phyloP scores from a whole-genome alignment of 2,329 filamentous ascomycete genomes.

The Macroventuria anomochaeta region DNA sequence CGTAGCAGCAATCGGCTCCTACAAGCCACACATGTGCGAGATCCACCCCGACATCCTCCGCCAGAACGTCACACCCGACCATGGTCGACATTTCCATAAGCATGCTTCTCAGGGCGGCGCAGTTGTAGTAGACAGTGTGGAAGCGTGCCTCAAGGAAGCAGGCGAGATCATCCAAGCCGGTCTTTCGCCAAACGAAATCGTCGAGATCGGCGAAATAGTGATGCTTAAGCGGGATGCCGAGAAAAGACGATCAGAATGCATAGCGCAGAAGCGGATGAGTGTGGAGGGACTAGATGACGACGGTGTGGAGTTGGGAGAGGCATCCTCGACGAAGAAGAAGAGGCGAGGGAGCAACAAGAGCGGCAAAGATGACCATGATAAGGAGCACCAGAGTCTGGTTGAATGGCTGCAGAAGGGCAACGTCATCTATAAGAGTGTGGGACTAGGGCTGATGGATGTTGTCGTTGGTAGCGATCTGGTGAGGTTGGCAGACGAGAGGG shows the following conservation, averaged over 20 bases:
- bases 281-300: constrained; percentile 65
- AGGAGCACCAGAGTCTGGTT: constrained; percentile 52
- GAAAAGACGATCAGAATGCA: constrained; percentile 37
- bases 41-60: constrained; percentile 77
- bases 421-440: constrained; percentile 74
- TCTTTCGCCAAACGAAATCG: constrained; percentile 74
- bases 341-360: constrained; percentile 29
- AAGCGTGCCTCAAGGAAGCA: constrained; percentile 80
- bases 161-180: constrained; percentile 85
- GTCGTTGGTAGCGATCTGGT: constrained; percentile 67
- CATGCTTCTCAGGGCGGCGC: constrained; percentile 65
- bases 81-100: constrained; percentile 70
- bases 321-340: constrained; percentile 77
- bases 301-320: constrained; percentile 70
- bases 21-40: constrained; percentile 79
- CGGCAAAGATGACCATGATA: constrained; percentile 33
- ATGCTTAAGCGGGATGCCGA: constrained; percentile 66
- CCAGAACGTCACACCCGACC: constrained; percentile 64
- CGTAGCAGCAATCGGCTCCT: constrained; percentile 74
- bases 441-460: constrained; percentile 72
- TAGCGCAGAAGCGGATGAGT: constrained; percentile 44
- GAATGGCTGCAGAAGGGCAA: constrained; percentile 69
- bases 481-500: constrained; percentile 60
- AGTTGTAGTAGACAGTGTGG: constrained; percentile 71
- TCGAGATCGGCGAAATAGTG: constrained; percentile 84